These are phyloP conservation scores for Pinus albicaulis DNA, from an alignment of 75 land plant genomes.

Conservation along the genomic window DNA sequence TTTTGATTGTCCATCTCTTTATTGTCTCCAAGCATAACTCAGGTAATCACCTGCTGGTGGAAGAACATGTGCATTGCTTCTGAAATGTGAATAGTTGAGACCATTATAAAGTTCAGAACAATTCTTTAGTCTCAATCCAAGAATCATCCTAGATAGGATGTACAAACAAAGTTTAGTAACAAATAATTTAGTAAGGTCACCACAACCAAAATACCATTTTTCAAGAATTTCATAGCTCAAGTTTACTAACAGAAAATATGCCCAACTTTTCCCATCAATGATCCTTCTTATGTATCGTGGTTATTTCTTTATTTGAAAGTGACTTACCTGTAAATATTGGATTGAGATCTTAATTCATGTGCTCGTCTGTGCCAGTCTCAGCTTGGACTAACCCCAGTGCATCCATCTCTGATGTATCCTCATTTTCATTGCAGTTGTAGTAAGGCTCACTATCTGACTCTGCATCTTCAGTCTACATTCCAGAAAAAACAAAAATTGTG, in stretches of 20 bases:
- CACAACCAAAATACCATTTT: background rate
- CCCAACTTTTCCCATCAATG: background rate
- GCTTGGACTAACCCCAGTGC: background rate
- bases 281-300: background rate
- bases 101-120: background rate
- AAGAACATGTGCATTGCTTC: background rate
- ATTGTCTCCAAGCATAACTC: background rate
- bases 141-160: background rate
- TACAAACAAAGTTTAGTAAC: background rate
- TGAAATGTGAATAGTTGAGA: background rate
- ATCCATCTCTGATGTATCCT: constrained; percentile 6
- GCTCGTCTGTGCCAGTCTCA: background rate
- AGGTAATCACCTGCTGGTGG: background rate
- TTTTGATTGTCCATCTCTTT: background rate
- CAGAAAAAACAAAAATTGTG: background rate
- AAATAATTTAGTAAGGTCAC: no score
- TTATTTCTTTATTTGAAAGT: background rate
- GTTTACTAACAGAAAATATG: background rate
- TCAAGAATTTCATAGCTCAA: background rate
- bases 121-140: background rate
- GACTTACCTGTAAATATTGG: background rate
- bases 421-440: background rate
- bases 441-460: background rate
- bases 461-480: constrained; percentile 38
- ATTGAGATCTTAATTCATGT: background rate